phyloP scores from a whole-genome alignment of 2,329 filamentous ascomycete species.

The Dactylellina sp. region DNA sequence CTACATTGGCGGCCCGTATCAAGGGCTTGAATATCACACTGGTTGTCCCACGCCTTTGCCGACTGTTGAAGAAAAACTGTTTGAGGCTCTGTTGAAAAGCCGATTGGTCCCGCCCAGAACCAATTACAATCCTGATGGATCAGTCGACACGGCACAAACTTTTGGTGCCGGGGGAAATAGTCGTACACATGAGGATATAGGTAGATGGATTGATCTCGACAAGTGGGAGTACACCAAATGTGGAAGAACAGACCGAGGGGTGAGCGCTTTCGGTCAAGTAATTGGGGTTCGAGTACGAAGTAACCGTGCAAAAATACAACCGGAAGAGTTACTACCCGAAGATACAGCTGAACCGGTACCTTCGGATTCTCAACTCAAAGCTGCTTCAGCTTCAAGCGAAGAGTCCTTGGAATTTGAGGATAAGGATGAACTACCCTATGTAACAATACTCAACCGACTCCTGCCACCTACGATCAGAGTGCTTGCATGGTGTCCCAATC shows the following conservation, averaged over 20 bases:
- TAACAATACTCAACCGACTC: constrained; percentile 83
- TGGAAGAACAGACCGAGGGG: constrained; percentile 89
- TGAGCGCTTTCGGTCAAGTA: constrained; percentile 97
- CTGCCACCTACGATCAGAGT: constrained; percentile 90
- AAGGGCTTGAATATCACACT: constrained; percentile 88
- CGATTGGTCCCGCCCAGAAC: constrained; percentile 77
- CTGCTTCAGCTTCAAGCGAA: constrained; percentile 26
- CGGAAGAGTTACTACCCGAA: constrained; percentile 49
- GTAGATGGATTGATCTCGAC: constrained; percentile 75
- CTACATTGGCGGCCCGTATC: constrained; percentile 90
- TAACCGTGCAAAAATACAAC: constrained; percentile 72
- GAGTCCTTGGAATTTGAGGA: constrained; percentile 70
- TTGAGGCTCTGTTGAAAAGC: constrained; percentile 86
- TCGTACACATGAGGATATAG: constrained; percentile 45
- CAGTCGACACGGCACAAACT: constrained; percentile 63
- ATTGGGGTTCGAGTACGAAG: constrained; percentile 85
- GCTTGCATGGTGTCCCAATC: constrained; percentile 90
- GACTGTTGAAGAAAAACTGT: constrained; percentile 91
- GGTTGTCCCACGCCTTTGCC: constrained; percentile 76
- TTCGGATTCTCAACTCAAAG: constrained; percentile 1
- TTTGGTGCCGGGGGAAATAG: constrained; percentile 65
- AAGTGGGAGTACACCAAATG: constrained; percentile 94
- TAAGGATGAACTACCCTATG: constrained; percentile 84
- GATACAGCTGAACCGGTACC: constrained; percentile 34
- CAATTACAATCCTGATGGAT: constrained; percentile 56